These are phyloP conservation scores for Chlamydomonas eustigma DNA, from an alignment of 139 green algal genomes.

Conservation along the genomic window DNA sequence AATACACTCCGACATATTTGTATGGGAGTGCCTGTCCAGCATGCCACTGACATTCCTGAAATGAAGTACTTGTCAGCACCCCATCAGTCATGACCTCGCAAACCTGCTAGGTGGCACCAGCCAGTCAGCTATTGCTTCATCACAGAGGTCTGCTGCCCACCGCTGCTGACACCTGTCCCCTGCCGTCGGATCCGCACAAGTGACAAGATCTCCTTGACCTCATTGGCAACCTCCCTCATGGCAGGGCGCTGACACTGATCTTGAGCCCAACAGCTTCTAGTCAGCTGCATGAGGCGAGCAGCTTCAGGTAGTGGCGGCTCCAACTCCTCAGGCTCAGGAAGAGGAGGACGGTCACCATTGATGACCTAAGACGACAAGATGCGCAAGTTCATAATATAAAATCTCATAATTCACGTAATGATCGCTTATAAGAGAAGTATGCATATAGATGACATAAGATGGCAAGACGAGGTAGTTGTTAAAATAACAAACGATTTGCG, in stretches of 20 bases:
- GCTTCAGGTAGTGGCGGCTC: slow-evolving; percentile 6
- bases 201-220: neutral
- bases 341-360: neutral
- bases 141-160: no score
- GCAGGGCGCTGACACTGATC: neutral
- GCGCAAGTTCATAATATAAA: no score
- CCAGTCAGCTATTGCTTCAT: neutral
- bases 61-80: neutral
- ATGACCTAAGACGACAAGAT: no score
- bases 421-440: no score
- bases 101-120: neutral
- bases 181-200: neutral
- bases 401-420: no score
- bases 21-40: neutral
- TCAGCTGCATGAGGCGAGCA: neutral
- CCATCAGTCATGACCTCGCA: neutral
- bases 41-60: neutral
- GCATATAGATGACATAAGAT: no score
- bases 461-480: no score
- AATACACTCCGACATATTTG: neutral
- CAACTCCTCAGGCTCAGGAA: neutral
- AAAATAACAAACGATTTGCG: no score
- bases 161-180: no score
- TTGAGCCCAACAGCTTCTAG: neutral
- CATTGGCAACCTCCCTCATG: slow-evolving; percentile 3